Conservation (phyloP, 257 asterid species). For the Jacaranda mimosifolia region DNA sequence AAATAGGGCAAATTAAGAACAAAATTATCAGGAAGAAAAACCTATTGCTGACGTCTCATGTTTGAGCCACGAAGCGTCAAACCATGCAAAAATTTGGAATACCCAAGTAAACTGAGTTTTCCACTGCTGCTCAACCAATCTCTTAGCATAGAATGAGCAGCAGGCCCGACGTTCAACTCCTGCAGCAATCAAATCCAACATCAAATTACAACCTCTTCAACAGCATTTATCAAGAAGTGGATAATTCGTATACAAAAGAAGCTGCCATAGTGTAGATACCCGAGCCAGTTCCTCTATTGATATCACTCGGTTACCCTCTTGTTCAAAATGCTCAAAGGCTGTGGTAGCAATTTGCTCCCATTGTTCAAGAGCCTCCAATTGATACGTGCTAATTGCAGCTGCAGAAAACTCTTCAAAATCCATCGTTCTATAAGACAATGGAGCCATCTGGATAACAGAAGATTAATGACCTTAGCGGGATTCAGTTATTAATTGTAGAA, state of each 20-base stretch:
- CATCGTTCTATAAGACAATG: slow-evolving; percentile 75
- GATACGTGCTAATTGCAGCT: slow-evolving; percentile 89
- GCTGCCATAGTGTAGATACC: slow-evolving; percentile 45
- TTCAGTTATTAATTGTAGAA: not conserved
- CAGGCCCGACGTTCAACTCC: slow-evolving; percentile 83
- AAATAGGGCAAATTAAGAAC: not conserved
- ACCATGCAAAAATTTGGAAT: slow-evolving; percentile 92
- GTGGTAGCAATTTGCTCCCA: slow-evolving; percentile 86
- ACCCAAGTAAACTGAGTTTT: slow-evolving; percentile 81
- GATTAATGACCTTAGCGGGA: not conserved
- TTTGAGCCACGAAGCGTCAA: slow-evolving; percentile 83
- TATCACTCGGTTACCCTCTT: slow-evolving; percentile 83
- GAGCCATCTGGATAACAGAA: slow-evolving; percentile 64
- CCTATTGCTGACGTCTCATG: slow-evolving; percentile 68
- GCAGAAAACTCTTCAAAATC: slow-evolving; percentile 91
- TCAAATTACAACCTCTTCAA: not conserved
- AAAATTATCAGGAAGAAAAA: not conserved
- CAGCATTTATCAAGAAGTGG: not conserved
- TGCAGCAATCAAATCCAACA: slow-evolving; percentile 41
- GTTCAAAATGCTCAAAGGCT: slow-evolving; percentile 78
- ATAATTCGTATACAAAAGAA: not conserved
- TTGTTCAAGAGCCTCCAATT: slow-evolving; percentile 78
- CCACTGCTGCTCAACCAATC: slow-evolving; percentile 86
- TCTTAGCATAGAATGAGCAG: slow-evolving; percentile 73
- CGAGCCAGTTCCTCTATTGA: slow-evolving; percentile 86